These are phyloP conservation scores for Ophiocordyceps sinensis DNA, from an alignment of 2,329 filamentous ascomycete species.

Conservation along the genomic window DNA sequence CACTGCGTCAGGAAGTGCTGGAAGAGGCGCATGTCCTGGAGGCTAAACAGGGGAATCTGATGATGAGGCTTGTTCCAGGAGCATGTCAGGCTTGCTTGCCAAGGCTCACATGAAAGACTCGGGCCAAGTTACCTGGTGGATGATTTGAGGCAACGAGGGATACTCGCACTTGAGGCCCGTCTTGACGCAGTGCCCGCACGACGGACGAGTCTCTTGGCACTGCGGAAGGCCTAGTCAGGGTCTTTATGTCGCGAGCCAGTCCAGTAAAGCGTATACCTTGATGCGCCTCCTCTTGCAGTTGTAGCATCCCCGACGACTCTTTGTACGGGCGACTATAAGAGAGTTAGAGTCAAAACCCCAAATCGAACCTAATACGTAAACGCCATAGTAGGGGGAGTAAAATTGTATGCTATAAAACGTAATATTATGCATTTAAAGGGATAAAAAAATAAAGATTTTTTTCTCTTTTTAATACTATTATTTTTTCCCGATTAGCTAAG, in stretches of 20 bases:
- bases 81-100: not conserved
- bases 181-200: slow-evolving; percentile 49
- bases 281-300: slow-evolving; percentile 54
- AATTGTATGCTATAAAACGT: no score
- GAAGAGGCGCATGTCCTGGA: slow-evolving; percentile 55
- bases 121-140: slow-evolving; percentile 29
- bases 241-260: not conserved
- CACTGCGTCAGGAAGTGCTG: slow-evolving; percentile 50
- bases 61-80: slow-evolving; percentile 30
- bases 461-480: no score
- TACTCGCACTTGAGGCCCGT: slow-evolving; percentile 50
- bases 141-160: slow-evolving; percentile 33
- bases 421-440: no score
- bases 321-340: no score
- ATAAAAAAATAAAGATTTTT: no score
- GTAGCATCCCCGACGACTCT: slow-evolving; percentile 50
- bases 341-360: no score
- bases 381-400: no score
- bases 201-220: slow-evolving; percentile 52
- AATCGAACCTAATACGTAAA: no score
- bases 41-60: slow-evolving; percentile 42
- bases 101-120: not conserved
- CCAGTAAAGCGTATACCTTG: slow-evolving; percentile 28
- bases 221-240: slow-evolving; percentile 11
- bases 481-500: no score